Conservation (phyloP, 257 asterid genomes). For the Capsicum baccatum region DNA sequence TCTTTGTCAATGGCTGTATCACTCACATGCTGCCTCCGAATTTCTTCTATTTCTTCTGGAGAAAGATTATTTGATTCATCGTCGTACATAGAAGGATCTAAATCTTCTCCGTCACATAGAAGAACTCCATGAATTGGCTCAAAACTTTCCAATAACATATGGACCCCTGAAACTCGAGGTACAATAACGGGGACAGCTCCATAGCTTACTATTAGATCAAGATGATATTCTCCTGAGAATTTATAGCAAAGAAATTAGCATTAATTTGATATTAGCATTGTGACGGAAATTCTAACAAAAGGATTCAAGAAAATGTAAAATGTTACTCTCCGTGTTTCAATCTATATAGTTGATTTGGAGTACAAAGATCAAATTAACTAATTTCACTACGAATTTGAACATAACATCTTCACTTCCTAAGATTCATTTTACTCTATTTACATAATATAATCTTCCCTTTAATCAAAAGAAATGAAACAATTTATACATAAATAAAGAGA, state of each 20-base stretch:
- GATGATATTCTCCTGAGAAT: constrained; percentile 45
- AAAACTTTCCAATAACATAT: constrained; percentile 43
- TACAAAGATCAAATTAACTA: too few species aligned
- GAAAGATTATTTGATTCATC: constrained; percentile 42
- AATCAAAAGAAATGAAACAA: too few species aligned
- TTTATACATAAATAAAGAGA: too few species aligned
- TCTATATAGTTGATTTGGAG: too few species aligned
- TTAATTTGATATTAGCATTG: background rate
- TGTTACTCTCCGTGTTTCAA: too few species aligned
- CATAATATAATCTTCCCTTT: too few species aligned
- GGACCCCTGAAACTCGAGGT: constrained; percentile 45
- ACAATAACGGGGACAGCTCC: constrained; percentile 51
- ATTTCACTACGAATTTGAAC: too few species aligned
- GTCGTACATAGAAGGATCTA: constrained; percentile 42
- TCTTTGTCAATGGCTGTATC: constrained; percentile 79
- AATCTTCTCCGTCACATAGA: constrained; percentile 50
- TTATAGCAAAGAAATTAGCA: background rate
- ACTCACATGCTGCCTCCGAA: constrained; percentile 60
- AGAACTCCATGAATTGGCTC: constrained; percentile 52
- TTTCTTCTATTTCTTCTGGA: constrained; percentile 65
- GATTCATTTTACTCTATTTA: too few species aligned
- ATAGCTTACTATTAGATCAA: constrained; percentile 47
- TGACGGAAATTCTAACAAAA: background rate
- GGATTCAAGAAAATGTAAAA: background rate
- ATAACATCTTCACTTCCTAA: too few species aligned